Evolutionary conservation across 225 moss, liverwort and hornwort genomes (phyloP).

Genomic region (Sphagnum contortum): DNA sequence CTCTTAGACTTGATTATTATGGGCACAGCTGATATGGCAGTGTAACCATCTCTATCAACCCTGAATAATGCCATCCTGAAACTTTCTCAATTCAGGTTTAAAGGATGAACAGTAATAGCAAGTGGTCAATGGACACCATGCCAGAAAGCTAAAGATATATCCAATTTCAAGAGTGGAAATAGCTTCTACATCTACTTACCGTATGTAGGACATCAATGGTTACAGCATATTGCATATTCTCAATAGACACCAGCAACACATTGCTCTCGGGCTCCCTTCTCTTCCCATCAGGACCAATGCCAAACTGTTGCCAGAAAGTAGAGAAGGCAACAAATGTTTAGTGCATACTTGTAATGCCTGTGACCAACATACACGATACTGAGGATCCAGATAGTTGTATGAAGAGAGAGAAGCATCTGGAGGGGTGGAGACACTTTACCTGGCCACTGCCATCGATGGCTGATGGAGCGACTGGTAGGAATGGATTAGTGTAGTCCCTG

Average conservation of each 20-base stretch:
- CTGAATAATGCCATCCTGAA: too few relatives aligned
- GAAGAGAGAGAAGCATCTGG: too few relatives aligned
- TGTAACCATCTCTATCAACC: too few relatives aligned
- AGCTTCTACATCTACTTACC: constrained; percentile 12
- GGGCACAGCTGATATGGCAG: too few relatives aligned
- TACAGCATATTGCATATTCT: constrained; percentile 99
- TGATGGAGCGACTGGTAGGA: constrained; percentile 93
- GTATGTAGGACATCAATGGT: constrained; percentile 97
- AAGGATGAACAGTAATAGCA: too few relatives aligned
- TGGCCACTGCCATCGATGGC: constrained; percentile 94
- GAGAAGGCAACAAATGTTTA: background rate
- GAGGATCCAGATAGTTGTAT: too few relatives aligned
- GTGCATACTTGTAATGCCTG: background rate
- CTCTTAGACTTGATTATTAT: too few relatives aligned
- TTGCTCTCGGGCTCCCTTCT: constrained; percentile 98
- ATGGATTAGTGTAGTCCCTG: constrained; percentile 97
- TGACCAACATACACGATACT: background rate
- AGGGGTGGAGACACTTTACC: constrained; percentile 21
- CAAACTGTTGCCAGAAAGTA: constrained; percentile 42
- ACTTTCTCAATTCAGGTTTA: too few relatives aligned
- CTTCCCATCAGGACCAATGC: constrained; percentile 94
- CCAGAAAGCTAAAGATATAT: too few relatives aligned
- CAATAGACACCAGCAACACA: constrained; percentile 87
- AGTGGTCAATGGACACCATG: too few relatives aligned
- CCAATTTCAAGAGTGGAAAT: too few relatives aligned